These are phyloP conservation scores for Picea abies DNA, from an alignment of 83 land plant species.

Conservation along the genomic window DNA sequence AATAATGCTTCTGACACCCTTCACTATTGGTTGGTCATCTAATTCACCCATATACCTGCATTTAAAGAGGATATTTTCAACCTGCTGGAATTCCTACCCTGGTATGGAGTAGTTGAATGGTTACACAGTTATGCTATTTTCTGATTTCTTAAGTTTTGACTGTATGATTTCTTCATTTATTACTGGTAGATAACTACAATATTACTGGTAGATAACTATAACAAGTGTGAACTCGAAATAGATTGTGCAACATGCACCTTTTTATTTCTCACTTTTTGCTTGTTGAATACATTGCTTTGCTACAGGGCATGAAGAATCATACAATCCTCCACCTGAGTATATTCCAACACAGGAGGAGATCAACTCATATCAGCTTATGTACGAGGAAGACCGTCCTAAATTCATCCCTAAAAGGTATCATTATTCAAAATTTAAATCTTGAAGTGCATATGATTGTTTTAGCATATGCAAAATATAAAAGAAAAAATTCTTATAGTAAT, in stretches of 20 bases:
- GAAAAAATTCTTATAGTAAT: background rate
- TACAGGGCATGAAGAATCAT: conserved; percentile 96
- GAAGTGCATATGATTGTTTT: conserved; percentile 2
- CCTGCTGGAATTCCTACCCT: background rate
- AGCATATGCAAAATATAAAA: background rate
- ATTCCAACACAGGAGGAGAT: conserved; percentile 97
- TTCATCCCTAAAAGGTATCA: conserved; percentile 84
- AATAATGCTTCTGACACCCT: background rate
- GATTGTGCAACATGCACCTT: background rate
- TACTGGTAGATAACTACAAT: background rate
- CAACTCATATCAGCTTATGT: conserved; percentile 83
- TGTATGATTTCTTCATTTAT: background rate
- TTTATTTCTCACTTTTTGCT: background rate
- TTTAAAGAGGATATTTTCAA: background rate
- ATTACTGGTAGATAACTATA: background rate
- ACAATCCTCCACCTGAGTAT: conserved; percentile 93
- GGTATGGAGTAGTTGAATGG: background rate
- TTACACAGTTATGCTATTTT: background rate
- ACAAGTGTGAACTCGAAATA: background rate
- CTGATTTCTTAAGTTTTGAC: background rate
- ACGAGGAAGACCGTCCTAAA: conserved; percentile 98
- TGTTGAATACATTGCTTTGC: conserved; percentile 9
- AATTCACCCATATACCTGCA: background rate
- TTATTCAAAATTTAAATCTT: background rate
- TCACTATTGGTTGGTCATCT: background rate